phyloP scores from a whole-genome alignment of 345 rosid genomes.

The Diplotaxis tenuifolia region DNA sequence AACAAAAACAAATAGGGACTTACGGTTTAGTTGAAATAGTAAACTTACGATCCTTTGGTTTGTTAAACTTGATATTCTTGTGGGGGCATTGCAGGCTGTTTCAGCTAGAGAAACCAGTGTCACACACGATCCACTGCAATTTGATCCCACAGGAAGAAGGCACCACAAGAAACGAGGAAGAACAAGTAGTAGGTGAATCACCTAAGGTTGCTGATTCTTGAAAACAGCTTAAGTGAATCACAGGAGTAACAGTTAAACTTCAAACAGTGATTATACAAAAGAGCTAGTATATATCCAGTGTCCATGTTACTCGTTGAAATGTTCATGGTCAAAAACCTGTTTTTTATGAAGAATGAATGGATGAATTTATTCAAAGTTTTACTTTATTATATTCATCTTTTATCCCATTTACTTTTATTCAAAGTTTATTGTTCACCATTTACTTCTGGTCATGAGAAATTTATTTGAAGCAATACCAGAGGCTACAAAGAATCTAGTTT shows the following conservation, averaged over 20 bases:
- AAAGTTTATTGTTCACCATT: neutral
- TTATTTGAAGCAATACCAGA: neutral
- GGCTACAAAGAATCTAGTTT: neutral
- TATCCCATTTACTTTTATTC: neutral
- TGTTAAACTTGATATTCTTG: conserved; percentile 9
- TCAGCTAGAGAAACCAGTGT: conserved; percentile 89
- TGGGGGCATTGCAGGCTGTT: conserved; percentile 53
- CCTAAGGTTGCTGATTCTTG: conserved; percentile 45
- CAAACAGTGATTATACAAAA: neutral
- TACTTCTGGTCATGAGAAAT: neutral
- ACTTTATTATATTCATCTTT: neutral
- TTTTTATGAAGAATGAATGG: neutral
- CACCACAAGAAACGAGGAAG: conserved; percentile 40
- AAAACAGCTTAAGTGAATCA: neutral
- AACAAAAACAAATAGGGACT: neutral
- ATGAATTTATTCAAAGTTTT: neutral
- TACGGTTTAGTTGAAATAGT: neutral
- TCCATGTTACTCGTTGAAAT: neutral
- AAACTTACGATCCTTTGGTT: neutral
- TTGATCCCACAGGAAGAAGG: conserved; percentile 49
- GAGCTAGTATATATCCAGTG: neutral
- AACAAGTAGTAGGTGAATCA: conserved; percentile 33
- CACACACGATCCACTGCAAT: conserved; percentile 85
- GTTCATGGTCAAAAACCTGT: neutral
- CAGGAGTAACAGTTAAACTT: neutral